Conservation (phyloP, 1,284 basidiomycete genomes). For the Tilletia walkeri region DNA sequence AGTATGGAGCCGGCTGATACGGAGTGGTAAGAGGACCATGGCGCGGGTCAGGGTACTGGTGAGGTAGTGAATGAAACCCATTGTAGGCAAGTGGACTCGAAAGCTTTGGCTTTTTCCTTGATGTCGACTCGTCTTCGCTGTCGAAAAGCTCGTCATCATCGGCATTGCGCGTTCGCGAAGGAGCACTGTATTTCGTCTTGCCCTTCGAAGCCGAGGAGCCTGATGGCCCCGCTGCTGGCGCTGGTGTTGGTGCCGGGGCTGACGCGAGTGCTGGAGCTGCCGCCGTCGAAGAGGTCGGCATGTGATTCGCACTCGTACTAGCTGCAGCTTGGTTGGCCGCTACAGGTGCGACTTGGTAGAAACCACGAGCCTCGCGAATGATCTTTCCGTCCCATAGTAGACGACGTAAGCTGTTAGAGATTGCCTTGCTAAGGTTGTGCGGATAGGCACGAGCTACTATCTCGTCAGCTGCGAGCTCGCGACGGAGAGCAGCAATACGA, state of each 20-base stretch:
- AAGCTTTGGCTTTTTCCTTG: background rate
- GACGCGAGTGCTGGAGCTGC: background rate
- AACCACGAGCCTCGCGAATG: constrained; percentile 12
- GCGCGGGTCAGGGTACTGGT: no score
- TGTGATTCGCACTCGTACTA: background rate
- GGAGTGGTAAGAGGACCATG: background rate
- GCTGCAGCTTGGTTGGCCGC: background rate
- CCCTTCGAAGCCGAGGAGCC: no score
- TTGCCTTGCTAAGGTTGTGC: constrained; percentile 15
- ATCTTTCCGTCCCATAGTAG: constrained; percentile 16
- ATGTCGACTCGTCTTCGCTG: constrained; percentile 2
- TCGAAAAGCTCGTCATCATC: background rate
- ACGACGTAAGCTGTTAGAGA: constrained; percentile 10
- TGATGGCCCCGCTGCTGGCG: no score
- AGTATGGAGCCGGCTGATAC: background rate
- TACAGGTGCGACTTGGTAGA: constrained; percentile 8
- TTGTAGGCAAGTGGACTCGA: background rate
- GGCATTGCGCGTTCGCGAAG: background rate
- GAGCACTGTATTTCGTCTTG: background rate
- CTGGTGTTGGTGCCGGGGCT: no score
- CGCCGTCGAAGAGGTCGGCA: background rate
- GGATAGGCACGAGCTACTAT: background rate
- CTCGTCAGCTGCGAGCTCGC: constrained; percentile 4
- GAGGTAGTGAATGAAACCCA: no score
- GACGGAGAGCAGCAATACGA: constrained; percentile 11